Evolutionary conservation across 1,284 basidiomycete species (phyloP), one percentile per base, ranked within the genome.

Genomic region (Cyathus pygmaeus): DNA sequence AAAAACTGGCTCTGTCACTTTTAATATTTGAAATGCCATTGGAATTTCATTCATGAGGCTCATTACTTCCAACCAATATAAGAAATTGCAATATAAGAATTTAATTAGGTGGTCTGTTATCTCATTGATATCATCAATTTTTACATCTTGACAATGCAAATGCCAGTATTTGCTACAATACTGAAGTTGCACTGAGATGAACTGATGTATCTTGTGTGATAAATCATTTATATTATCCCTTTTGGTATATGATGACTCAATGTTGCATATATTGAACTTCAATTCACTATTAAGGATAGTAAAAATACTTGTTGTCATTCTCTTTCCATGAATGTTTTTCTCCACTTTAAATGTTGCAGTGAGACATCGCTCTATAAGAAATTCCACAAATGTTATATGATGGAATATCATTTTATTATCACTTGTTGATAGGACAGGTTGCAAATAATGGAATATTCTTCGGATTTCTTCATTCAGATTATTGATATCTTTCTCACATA

Each of bases 241-340:
- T 17, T 6, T 31, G 15, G 19, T 7, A 21, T 53, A 31, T 29
- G 51, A 53, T 53, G 51, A 31, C 6, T 53, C 31, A 23, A 53
- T 29, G n/a, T 36, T 36, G 30, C 51, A 53, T 7, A 53, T 53
- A 53, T 53, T 53, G 29, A 53, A 53, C 23, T 53, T 30, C n/a
- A 53, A 21, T 19, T 30, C 30, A 36, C 11, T 36, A 26, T 53
- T 53, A 4, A 53, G 24, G 19, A 33, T 30, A 4, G 4, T 29
- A 23, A 53, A 53, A 13, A 26, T 13, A 9, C 7, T 19, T 7
- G 9, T 31, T 7, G 27, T 17, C 31, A 53, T 53, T 53, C 30
- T 30, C 10, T 31, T 13, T 10, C 13, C 21, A 36, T 31, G 10
- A 10, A 4, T 21, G 5, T 36, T 19, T 6, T 17, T 6, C 4